Evolutionary conservation across 306 rosid genomes (phyloP).

Genomic region (Cucurbita argyrosperma): DNA sequence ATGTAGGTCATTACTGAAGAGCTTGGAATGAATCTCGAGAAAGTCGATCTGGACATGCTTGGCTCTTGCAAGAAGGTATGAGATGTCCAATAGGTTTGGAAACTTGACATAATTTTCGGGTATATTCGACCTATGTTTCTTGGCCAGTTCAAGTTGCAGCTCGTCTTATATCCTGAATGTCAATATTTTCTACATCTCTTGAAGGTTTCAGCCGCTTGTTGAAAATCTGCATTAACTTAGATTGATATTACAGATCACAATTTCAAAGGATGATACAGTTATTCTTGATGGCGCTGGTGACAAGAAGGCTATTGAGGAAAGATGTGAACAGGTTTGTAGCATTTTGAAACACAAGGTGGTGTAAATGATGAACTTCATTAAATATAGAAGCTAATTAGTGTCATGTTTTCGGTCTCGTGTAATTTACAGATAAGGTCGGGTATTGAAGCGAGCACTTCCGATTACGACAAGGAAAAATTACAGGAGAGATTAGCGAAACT

Average conservation of each 20-base stretch:
- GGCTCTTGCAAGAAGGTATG: constrained; percentile 87
- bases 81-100: not conserved
- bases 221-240: not conserved
- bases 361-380: not conserved
- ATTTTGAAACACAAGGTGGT: not conserved
- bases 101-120: not conserved
- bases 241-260: constrained; percentile 39
- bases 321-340: constrained; percentile 77
- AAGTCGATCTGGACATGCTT: constrained; percentile 61
- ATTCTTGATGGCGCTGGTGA: constrained; percentile 94
- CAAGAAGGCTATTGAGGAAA: constrained; percentile 72
- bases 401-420: not conserved
- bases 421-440: constrained; percentile 61
- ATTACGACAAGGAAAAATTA: constrained; percentile 87
- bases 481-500: constrained; percentile 92
- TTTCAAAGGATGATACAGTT: constrained; percentile 94
- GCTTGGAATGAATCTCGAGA: constrained; percentile 88
- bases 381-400: not conserved
- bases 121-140: not conserved
- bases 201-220: not conserved
- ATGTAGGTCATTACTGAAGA: constrained; percentile 77
- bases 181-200: not conserved
- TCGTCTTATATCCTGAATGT: not conserved
- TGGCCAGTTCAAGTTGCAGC: not conserved
- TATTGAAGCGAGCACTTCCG: constrained; percentile 70